Base-by-base conservation (phyloP, 1,284 basidiomycete species). In the Hymenochaete sp. region DNA sequence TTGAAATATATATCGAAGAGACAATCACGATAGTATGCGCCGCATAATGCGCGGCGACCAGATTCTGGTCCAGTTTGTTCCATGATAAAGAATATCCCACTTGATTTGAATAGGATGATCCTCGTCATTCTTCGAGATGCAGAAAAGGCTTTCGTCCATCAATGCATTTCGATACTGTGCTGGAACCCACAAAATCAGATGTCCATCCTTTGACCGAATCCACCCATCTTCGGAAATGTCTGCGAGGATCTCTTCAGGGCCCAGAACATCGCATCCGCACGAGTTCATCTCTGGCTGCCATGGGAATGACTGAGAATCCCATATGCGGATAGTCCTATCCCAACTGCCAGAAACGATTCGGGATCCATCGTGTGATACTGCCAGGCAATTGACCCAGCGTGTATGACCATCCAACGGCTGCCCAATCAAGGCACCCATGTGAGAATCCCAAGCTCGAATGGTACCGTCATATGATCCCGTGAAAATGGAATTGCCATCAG, bases 401-500 rank as follows among this genome's bases (percentile, higher is more conserved):
- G n/a, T n/a, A 26, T 37, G 33, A 25, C 32, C 42, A 4, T 36
- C 18, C 11, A 45, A 39, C 8, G 26, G 14, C 1, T 25, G 28
- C 1, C 14, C 40, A 9, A 18, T 19, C 1, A 16, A 13, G 13
- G 3, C 4, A 16, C 44, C 38, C 27, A 11, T 27, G 7, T 25
- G 13, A 8, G 16, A 14, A 42, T 47, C 45, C 40, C 28, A 43
- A 11, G 42, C 16, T 9, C 24, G 11, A n/a, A 47, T 18, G 10
- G 45, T 47, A 26, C 31, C 33, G 14, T 47, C 45, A 0, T 31
- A 1, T 25, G 39, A 47, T 13, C 41, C 45, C 21, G 45, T 41
- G 10, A 41, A 28, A 7, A 45, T 32, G 10, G 14, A 16, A n/a
- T 14, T 26, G 18, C 36, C 43, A 8, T 22, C 21, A 13, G 43